These are phyloP conservation scores for Solanum stenotomum DNA, from an alignment of 257 asterid genomes.

Conservation along the genomic window DNA sequence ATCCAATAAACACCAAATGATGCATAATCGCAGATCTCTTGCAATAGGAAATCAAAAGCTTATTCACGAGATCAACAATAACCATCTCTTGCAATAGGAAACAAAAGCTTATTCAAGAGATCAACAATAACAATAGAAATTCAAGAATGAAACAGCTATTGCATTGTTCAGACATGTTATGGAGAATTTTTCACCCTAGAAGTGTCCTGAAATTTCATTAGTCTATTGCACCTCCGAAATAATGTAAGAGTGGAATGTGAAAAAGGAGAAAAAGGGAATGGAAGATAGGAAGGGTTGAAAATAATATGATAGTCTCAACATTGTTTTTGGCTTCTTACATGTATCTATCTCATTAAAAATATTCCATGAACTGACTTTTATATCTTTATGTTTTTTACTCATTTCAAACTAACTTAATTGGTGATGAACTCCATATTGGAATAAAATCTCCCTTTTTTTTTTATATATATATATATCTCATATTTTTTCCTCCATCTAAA, in stretches of 20 bases:
- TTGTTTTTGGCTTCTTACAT: not conserved
- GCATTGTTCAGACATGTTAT: not conserved
- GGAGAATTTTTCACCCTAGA: not conserved
- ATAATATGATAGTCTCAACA: not conserved
- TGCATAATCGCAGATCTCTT: not conserved
- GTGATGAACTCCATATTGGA: not conserved
- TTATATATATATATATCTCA: not conserved
- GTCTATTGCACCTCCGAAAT: not conserved
- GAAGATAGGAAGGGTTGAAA: not conserved
- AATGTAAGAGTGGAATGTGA: not conserved
- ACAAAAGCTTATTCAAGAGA: not conserved
- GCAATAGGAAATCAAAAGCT: not conserved
- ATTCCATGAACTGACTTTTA: not conserved
- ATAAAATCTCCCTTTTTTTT: not conserved
- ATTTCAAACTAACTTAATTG: not conserved
- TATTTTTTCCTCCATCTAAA: not conserved
- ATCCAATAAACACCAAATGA: slow-evolving; percentile 1
- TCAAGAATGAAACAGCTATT: not conserved
- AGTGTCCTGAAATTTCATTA: not conserved
- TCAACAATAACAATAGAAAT: not conserved
- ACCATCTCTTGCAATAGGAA: not conserved
- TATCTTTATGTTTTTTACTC: not conserved
- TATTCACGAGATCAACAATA: too few relatives aligned
- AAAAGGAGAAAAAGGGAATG: not conserved
- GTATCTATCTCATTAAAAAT: not conserved